Percentiles rank a stretch among this genome's conserved stretches.
Conservation (phyloP, 352 stramenopile genomes). For the Pythium insidiosum region DNA sequence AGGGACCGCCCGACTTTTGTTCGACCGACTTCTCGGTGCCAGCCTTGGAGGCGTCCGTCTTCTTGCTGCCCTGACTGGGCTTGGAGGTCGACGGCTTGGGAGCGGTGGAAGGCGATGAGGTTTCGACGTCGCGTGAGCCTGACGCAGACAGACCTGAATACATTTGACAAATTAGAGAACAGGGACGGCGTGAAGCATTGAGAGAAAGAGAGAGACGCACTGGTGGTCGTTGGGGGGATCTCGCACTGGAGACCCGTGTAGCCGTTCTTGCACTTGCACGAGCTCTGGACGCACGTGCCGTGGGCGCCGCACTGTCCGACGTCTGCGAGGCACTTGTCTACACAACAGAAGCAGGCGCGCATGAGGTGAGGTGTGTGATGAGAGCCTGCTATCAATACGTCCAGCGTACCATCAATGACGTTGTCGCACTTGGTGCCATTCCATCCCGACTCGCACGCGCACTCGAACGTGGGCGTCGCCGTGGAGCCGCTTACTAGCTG, state of each 20-base stretch:
- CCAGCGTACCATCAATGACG: constrained; percentile 29
- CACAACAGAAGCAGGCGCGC: too few relatives aligned
- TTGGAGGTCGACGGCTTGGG: constrained; percentile 3
- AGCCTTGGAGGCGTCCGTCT: too few relatives aligned
- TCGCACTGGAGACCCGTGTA: constrained; percentile 46
- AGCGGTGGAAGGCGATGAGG: not conserved
- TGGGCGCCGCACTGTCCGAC: constrained; percentile 35
- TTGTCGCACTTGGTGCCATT: constrained; percentile 59
- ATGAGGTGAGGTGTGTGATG: not conserved
- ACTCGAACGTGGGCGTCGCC: constrained; percentile 38
- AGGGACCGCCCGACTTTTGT: constrained; percentile 30
- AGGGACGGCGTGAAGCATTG: too few relatives aligned
- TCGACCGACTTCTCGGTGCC: constrained; percentile 13
- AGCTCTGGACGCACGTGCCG: constrained; percentile 28
- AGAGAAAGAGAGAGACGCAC: too few relatives aligned
- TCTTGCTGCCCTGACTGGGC: constrained; percentile 14
- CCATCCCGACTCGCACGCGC: constrained; percentile 58
- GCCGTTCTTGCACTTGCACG: constrained; percentile 26
- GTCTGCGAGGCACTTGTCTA: constrained; percentile 31
- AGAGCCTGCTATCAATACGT: not conserved
- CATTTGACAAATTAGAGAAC: too few relatives aligned
- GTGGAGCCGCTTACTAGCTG: constrained; percentile 19
- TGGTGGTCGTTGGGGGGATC: constrained; percentile 19
- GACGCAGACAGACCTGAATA: too few relatives aligned
- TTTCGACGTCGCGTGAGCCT: too few relatives aligned